A percentile compares a stretch with the other conserved stretches of the same genome.
Evolutionary conservation across 1,139 yeast genomes (phyloP).

Genomic region (Kurtzmaniella quercitrusa): DNA sequence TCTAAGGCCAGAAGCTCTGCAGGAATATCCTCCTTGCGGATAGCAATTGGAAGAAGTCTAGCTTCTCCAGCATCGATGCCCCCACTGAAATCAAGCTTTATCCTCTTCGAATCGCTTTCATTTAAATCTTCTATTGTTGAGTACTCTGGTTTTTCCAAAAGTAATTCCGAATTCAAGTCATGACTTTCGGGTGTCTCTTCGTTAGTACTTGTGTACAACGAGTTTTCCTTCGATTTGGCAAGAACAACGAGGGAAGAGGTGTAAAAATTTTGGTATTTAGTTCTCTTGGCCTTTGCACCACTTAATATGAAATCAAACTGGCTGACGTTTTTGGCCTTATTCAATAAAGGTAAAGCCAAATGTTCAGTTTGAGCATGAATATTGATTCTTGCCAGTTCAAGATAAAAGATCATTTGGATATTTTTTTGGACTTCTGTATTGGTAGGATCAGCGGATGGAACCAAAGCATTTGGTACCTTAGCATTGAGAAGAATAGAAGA

Average conservation of each 20-base stretch:
- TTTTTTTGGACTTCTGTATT: constrained; percentile 26
- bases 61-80: constrained; percentile 25
- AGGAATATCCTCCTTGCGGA: constrained; percentile 63
- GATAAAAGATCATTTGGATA: constrained; percentile 45
- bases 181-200: constrained; percentile 48
- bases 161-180: constrained; percentile 69
- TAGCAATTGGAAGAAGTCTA: constrained; percentile 55
- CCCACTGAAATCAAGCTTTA: constrained; percentile 31
- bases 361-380: constrained; percentile 61
- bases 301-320: constrained; percentile 65
- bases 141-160: constrained; percentile 70
- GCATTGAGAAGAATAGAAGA: constrained; percentile 37
- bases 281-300: constrained; percentile 86
- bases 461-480: constrained; percentile 25
- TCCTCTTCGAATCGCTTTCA: constrained; percentile 31
- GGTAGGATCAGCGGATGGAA: constrained; percentile 21
- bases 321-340: constrained; percentile 53
- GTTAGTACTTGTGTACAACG: constrained; percentile 18
- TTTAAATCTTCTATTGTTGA: constrained; percentile 57
- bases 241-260: constrained; percentile 75
- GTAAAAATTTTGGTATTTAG: constrained; percentile 72
- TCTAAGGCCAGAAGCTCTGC: constrained; percentile 52
- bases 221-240: constrained; percentile 52
- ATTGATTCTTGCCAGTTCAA: constrained; percentile 65
- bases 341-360: constrained; percentile 47